Evolutionary conservation across 2,329 filamentous ascomycete species (phyloP).

Genomic region (Pyrenophora graminea): DNA sequence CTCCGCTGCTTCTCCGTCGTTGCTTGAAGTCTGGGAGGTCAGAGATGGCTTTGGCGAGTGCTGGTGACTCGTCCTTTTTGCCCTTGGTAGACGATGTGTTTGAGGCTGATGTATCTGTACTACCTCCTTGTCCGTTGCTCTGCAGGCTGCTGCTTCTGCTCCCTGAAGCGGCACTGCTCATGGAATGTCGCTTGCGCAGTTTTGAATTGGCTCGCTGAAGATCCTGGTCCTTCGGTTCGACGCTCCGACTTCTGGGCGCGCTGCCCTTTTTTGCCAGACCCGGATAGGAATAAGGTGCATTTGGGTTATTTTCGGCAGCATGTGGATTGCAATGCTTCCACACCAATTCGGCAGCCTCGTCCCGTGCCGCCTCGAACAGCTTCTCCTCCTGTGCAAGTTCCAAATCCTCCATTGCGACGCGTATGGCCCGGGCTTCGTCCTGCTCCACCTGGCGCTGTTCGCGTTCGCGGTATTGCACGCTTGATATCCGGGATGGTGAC

Average conservation of each 20-base stretch:
- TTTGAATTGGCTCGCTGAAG: slow-evolving; percentile 41
- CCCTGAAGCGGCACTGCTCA: slow-evolving; percentile 38
- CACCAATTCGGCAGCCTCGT: slow-evolving; percentile 79
- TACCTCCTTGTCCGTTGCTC: slow-evolving; percentile 43
- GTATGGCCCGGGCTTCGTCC: slow-evolving; percentile 72
- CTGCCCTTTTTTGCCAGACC: slow-evolving; percentile 68
- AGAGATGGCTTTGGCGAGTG: slow-evolving; percentile 40
- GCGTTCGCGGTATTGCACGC: slow-evolving; percentile 69
- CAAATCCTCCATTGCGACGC: slow-evolving; percentile 75
- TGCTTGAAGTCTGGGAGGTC: slow-evolving; percentile 36
- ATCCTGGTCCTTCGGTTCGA: slow-evolving; percentile 37
- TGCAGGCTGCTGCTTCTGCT: slow-evolving; percentile 47
- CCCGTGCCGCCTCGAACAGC: slow-evolving; percentile 70
- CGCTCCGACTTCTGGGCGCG: slow-evolving; percentile 62
- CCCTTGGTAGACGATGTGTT: slow-evolving; percentile 19
- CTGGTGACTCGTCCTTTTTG: slow-evolving; percentile 36
- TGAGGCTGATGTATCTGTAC: slow-evolving; percentile 27
- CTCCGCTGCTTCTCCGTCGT: slow-evolving; percentile 64
- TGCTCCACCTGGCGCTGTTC: slow-evolving; percentile 80
- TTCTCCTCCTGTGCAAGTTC: slow-evolving; percentile 66
- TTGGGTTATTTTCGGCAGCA: slow-evolving; percentile 63
- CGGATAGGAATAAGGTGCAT: slow-evolving; percentile 59
- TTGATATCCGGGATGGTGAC: slow-evolving; percentile 59
- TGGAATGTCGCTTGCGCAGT: slow-evolving; percentile 42
- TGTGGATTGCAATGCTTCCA: slow-evolving; percentile 75